Conservation (phyloP, 306 rosid species). For the Ammopiptanthus mongolicus region DNA sequence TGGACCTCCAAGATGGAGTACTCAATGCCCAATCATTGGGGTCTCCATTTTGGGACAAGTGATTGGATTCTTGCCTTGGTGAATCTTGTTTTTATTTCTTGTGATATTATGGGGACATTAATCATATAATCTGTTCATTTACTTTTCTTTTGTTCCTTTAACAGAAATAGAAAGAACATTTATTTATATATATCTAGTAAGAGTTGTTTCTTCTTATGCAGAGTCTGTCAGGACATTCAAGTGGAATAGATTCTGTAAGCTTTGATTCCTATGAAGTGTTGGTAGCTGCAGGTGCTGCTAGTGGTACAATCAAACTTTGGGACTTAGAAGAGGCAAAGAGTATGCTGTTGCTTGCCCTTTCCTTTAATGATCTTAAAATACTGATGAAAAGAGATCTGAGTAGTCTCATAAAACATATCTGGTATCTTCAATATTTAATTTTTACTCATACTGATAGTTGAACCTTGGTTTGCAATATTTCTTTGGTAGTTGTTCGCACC, state of each 20-base stretch:
- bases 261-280: constrained; percentile 95
- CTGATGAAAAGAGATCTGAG: neutral
- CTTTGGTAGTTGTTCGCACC: constrained; percentile 85
- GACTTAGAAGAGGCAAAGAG: constrained; percentile 99
- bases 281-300: constrained; percentile 99
- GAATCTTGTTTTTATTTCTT: neutral
- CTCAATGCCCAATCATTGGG: neutral
- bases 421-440: neutral
- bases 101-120: neutral
- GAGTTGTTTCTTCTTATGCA: constrained; percentile 40
- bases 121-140: neutral
- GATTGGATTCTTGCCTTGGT: neutral
- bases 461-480: constrained; percentile 11
- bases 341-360: constrained; percentile 42
- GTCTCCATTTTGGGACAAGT: neutral
- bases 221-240: constrained; percentile 97
- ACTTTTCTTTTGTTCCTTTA: neutral
- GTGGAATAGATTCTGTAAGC: constrained; percentile 96
- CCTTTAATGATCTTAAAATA: constrained; percentile 8
- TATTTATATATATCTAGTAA: constrained; percentile 17
- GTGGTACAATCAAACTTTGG: constrained; percentile 98
- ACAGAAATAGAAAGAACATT: neutral
- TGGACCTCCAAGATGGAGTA: neutral
- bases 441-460: neutral
- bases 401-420: neutral